Percentiles rank a stretch among this genome's conserved stretches.
Conservation (phyloP, 2,329 filamentous ascomycete species). For the Trichoderma aggressivum region DNA sequence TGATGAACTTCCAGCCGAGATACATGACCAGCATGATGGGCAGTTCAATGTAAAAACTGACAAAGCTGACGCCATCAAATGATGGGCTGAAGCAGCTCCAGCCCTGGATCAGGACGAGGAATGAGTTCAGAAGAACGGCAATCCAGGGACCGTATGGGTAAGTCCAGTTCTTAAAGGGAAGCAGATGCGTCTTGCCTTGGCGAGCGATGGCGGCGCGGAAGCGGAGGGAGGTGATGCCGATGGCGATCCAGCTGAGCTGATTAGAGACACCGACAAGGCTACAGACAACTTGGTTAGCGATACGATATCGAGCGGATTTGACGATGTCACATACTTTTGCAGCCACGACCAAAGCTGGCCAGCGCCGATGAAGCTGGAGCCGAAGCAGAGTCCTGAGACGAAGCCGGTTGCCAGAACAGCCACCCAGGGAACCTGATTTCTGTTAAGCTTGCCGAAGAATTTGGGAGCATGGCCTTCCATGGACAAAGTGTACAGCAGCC, state of each 20-base stretch:
- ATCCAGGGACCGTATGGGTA: conserved; percentile 60
- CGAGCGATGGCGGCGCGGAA: conserved; percentile 56
- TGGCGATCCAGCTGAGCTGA: conserved; percentile 63
- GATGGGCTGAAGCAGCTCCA: conserved; percentile 59
- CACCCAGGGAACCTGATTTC: conserved; percentile 37
- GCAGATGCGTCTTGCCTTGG: conserved; percentile 57
- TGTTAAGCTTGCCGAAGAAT: conserved; percentile 44
- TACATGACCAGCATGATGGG: conserved; percentile 62
- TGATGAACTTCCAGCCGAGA: conserved; percentile 66
- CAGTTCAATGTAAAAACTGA: conserved; percentile 62
- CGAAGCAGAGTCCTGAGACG: conserved; percentile 61
- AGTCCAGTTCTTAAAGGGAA: conserved; percentile 65
- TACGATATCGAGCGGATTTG: neutral
- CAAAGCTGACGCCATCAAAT: conserved; percentile 58
- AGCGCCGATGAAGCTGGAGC: conserved; percentile 62
- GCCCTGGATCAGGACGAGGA: conserved; percentile 62
- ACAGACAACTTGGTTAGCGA: neutral
- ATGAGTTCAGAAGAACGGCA: conserved; percentile 53
- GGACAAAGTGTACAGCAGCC: conserved; percentile 37
- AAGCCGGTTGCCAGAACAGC: conserved; percentile 49
- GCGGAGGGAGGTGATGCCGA: conserved; percentile 61
- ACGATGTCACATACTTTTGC: conserved; percentile 51
- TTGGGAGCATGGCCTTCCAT: conserved; percentile 51
- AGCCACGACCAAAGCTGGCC: conserved; percentile 65
- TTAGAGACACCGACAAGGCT: conserved; percentile 62